Base-by-base conservation (phyloP, 345 rosid species). In the Odontarrhena argentea region DNA sequence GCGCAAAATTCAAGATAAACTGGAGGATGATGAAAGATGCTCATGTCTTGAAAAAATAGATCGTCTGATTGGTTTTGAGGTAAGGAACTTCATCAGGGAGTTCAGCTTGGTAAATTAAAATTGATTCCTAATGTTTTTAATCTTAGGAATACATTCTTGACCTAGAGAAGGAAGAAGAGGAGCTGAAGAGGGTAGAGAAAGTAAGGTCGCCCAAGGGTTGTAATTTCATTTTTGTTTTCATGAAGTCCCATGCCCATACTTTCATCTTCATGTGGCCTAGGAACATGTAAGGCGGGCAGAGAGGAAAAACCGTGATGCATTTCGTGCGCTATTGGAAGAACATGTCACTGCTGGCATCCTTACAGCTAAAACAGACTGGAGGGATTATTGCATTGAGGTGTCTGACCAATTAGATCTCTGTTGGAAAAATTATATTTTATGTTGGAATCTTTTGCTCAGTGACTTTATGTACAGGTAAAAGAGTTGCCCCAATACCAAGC, bases 21-120 rank as follows among this genome's bases (percentile, higher is more conserved):
- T 91, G 66, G 99, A 91, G 76, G 96, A 86, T 78, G 97, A 94
- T 66, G 99, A 94, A 76, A 88, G 91, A 80, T 87, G 87, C 76
- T 81, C 77, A 63, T 69, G 84, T 52, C 96, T 94, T 73, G 97
- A 88, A 74, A 94, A 94, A 68, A 79, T 91, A 63, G 99, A 94
- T 47, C 91, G 97, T 48, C 72, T 94, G 74, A 85, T 88, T 59
- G 71, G 85, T 69, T 94, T 79, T 69, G 92, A 87, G 88, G 95
- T 86, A 76, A 43, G 46, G 45, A 30, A 63, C 44, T 48, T 70
- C 40, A n/a, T 48, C 18, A 9, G 14, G 37, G 34, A 53, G 48
- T 67, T 35, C 12, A 62, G 24, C 25, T 47, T 62, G 35, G 58
- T 12, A 34, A 47, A 57, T 13, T 56, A 45, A 30, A 50, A 38